These are phyloP conservation scores for Aureobasidium zeae DNA, from an alignment of 2,329 filamentous ascomycete species.

Conservation along the genomic window DNA sequence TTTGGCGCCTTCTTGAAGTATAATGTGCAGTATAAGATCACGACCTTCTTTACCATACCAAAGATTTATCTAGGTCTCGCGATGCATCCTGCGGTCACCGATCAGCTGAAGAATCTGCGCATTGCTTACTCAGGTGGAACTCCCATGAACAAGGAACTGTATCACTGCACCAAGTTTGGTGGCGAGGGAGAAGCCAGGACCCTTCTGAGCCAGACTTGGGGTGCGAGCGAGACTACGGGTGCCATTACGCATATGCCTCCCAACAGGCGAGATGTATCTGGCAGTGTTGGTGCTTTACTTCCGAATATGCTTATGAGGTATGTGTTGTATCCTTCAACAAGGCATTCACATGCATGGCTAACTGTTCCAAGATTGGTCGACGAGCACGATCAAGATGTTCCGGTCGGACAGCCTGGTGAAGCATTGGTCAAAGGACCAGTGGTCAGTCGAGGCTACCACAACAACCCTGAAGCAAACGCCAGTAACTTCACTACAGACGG, in stretches of 20 bases:
- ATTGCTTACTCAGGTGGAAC: conserved; percentile 33
- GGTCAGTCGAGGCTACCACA: conserved; percentile 33
- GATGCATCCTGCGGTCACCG: conserved; percentile 44
- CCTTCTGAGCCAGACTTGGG: conserved; percentile 43
- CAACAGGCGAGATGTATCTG: conserved; percentile 20
- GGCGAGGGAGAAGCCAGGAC: conserved; percentile 36
- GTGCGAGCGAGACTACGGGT: conserved; percentile 47
- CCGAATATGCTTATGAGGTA: conserved; percentile 26
- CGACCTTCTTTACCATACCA: conserved; percentile 50
- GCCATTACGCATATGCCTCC: conserved; percentile 33
- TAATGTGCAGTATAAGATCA: conserved; percentile 42
- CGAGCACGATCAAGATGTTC: conserved; percentile 35
- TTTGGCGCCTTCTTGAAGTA: conserved; percentile 48
- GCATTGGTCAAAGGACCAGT: conserved; percentile 33
- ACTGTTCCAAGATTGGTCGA: conserved; percentile 34
- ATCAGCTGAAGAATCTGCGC: conserved; percentile 28
- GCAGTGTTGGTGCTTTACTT: conserved; percentile 32
- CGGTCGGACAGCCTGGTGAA: conserved; percentile 34
- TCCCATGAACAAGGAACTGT: conserved; percentile 32
- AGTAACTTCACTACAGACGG: conserved; percentile 18
- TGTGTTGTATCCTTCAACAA: too few relatives aligned
- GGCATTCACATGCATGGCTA: too few relatives aligned
- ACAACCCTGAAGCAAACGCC: conserved; percentile 24
- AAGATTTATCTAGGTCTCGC: conserved; percentile 53
- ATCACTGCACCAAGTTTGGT: conserved; percentile 42